phyloP scores from a whole-genome alignment of 768 basidiomycete species.

The Phlebiopsis flavidoalba region DNA sequence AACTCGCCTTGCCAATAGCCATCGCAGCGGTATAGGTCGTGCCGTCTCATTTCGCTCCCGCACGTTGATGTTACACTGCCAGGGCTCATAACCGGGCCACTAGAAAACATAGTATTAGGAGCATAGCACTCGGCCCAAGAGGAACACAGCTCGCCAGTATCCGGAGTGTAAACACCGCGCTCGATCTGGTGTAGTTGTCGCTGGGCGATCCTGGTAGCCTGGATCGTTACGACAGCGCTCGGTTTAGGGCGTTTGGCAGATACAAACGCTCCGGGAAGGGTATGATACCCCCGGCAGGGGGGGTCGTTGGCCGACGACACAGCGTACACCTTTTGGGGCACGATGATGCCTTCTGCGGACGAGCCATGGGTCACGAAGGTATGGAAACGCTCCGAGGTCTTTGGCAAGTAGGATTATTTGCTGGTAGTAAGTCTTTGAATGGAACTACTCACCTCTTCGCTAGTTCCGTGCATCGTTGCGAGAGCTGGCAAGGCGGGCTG shows the following conservation, averaged over 20 bases:
- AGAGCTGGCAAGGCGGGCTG: too few relatives aligned
- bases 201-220: background rate
- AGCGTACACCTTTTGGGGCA: background rate
- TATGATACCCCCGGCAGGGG: background rate
- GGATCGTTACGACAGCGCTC: background rate
- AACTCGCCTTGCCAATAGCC: slow-evolving; percentile 1
- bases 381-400: background rate
- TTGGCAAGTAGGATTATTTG: too few relatives aligned
- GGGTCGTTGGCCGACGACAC: too few relatives aligned
- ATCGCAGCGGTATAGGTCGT: slow-evolving; percentile 1
- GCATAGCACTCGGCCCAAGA: background rate
- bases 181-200: background rate
- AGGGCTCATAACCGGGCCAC: slow-evolving; percentile 9
- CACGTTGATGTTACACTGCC: slow-evolving; percentile 1
- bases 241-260: background rate
- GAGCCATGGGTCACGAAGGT: background rate
- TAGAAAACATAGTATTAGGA: background rate
- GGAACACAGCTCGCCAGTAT: background rate
- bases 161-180: background rate
- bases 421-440: too few relatives aligned
- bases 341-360: background rate
- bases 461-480: too few relatives aligned
- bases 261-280: background rate
- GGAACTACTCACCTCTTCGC: too few relatives aligned
- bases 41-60: background rate